Conservation (phyloP, 2,329 filamentous ascomycete species). For the Sclerotinia borealis region DNA sequence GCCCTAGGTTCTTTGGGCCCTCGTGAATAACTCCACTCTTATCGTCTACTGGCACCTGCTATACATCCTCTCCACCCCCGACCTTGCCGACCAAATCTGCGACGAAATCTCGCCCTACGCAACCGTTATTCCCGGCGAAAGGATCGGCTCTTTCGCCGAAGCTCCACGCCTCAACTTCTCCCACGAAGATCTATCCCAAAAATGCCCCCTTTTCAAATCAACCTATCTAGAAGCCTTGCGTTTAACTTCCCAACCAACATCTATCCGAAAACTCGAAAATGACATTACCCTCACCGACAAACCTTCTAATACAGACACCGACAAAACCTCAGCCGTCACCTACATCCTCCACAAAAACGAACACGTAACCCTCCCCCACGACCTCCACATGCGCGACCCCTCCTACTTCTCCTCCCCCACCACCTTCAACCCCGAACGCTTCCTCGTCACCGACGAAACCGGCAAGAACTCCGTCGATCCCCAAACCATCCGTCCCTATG, state of each 20-base stretch:
- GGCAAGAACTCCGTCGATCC: neutral
- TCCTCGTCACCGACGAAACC: constrained; percentile 33
- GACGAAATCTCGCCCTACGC: constrained; percentile 40
- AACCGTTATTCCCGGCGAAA: constrained; percentile 31
- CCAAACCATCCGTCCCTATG: constrained; percentile 42
- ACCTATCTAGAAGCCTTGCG: constrained; percentile 42
- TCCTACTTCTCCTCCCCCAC: constrained; percentile 35
- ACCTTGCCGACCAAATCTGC: constrained; percentile 38
- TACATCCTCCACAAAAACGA: constrained; percentile 39
- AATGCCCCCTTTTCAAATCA: constrained; percentile 41
- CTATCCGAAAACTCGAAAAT: constrained; percentile 36
- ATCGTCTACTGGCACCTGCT: constrained; percentile 47
- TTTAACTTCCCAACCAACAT: constrained; percentile 38
- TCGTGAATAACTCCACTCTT: constrained; percentile 46
- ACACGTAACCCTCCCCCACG: constrained; percentile 39
- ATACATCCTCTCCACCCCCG: constrained; percentile 38
- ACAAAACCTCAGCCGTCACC: constrained; percentile 33
- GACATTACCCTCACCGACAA: constrained; percentile 32
- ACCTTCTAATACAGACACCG: constrained; percentile 16
- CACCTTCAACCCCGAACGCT: constrained; percentile 40
- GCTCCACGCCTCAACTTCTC: constrained; percentile 37
- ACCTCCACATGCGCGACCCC: constrained; percentile 38
- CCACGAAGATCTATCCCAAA: constrained; percentile 35
- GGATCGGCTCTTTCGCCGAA: constrained; percentile 28
- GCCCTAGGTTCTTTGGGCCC: constrained; percentile 44